Conservation (phyloP, 2,329 filamentous ascomycete species). For the Orbilia blumenaviensis region DNA sequence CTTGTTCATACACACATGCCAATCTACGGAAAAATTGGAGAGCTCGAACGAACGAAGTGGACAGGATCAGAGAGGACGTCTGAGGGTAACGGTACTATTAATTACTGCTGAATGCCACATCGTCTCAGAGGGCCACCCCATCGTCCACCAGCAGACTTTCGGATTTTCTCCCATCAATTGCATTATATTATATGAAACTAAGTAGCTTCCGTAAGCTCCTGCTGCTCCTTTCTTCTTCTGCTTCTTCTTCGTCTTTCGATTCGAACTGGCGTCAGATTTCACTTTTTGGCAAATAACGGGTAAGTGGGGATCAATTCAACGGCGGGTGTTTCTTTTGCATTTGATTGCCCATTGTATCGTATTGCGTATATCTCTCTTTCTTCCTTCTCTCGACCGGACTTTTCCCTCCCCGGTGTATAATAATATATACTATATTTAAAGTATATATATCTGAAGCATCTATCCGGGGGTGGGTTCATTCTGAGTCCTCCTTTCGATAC, state of each 20-base stretch:
- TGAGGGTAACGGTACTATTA: slow-evolving; percentile 18
- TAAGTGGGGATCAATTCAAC: slow-evolving; percentile 40
- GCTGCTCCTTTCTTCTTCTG: not conserved
- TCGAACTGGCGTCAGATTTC: slow-evolving; percentile 10
- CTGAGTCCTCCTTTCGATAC: not conserved
- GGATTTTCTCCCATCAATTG: not conserved
- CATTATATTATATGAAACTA: not conserved
- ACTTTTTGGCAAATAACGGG: slow-evolving; percentile 51
- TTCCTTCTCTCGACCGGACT: not conserved
- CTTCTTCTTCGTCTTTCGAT: not conserved
- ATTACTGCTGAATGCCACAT: slow-evolving; percentile 19
- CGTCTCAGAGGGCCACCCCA: not conserved
- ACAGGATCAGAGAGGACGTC: not conserved
- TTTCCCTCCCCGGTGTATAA: too few relatives aligned
- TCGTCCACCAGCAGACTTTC: not conserved
- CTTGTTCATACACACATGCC: slow-evolving; percentile 31
- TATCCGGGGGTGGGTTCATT: slow-evolving; percentile 3
- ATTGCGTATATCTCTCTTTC: not conserved
- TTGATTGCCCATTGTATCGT: not conserved
- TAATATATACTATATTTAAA: too few relatives aligned
- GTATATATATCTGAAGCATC: not conserved
- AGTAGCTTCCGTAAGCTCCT: slow-evolving; percentile 9
- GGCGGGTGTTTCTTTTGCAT: not conserved
- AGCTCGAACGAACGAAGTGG: slow-evolving; percentile 41
- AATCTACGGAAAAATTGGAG: slow-evolving; percentile 51